Conservation (phyloP, 495 filamentous ascomycete genomes). For the Tuber microsphaerosporum region DNA sequence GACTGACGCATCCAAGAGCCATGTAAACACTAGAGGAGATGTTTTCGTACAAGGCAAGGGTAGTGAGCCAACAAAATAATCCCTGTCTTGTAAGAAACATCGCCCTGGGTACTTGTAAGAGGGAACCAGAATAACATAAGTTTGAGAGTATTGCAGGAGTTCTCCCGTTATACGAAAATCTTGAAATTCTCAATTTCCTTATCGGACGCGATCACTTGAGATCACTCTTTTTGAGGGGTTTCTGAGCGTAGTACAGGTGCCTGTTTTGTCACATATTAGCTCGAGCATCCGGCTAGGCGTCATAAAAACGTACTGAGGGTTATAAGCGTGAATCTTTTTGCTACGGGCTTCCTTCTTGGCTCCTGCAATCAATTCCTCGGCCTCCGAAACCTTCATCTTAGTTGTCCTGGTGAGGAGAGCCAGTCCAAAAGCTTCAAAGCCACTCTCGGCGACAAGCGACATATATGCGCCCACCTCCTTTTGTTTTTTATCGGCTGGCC, state of each 20-base stretch:
- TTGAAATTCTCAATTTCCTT: background rate
- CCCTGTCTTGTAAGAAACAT: too few species aligned
- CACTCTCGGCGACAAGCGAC: slow-evolving; percentile 16
- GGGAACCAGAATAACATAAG: background rate
- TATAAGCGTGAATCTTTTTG: slow-evolving; percentile 27
- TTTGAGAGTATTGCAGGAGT: background rate
- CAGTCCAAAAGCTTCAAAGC: slow-evolving; percentile 29
- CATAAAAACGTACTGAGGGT: slow-evolving; percentile 18
- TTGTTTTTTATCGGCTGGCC: slow-evolving; percentile 25
- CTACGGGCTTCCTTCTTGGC: slow-evolving; percentile 20
- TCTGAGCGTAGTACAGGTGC: slow-evolving; percentile 22
- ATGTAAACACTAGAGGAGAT: too few species aligned
- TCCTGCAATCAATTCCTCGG: slow-evolving; percentile 1
- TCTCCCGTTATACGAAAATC: background rate
- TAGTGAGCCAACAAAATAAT: too few species aligned
- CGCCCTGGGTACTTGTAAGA: background rate
- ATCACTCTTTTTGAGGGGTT: background rate
- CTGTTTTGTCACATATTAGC: slow-evolving; percentile 8
- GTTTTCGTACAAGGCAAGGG: too few species aligned
- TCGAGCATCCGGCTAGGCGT: too few species aligned
- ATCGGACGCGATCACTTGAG: background rate
- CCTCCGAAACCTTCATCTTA: slow-evolving; percentile 19
- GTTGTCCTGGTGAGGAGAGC: slow-evolving; percentile 22
- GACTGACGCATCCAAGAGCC: background rate
- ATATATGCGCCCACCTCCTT: slow-evolving; percentile 27